Percentiles rank a stretch among this genome's conserved stretches.
Evolutionary conservation across 2,329 filamentous ascomycete species (phyloP).

Genomic region (Leptographium wingfieldii): DNA sequence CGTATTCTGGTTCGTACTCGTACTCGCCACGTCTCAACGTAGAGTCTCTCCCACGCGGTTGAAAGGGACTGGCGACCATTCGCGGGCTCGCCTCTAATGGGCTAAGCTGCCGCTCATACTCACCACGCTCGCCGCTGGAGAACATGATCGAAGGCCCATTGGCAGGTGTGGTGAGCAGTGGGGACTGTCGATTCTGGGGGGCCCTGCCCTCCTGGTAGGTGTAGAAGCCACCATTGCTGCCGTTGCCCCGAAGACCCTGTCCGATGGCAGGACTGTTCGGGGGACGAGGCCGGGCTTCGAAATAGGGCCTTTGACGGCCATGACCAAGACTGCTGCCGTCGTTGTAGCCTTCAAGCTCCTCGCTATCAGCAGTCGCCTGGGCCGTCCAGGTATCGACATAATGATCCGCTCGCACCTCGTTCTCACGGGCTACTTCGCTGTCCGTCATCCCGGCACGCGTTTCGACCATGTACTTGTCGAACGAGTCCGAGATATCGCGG

Average conservation of each 20-base stretch:
- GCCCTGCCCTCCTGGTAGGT: neutral
- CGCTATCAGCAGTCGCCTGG: neutral
- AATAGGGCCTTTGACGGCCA: neutral
- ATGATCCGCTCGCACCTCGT: neutral
- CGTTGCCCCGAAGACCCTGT: neutral
- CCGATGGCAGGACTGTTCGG: neutral
- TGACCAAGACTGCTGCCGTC: neutral
- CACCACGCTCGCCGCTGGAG: neutral
- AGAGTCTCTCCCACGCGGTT: neutral
- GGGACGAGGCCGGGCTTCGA: neutral
- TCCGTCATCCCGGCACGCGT: constrained; percentile 1
- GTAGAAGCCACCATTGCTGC: neutral
- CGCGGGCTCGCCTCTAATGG: neutral
- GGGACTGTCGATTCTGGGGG: neutral
- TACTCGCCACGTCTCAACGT: neutral
- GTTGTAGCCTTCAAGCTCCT: neutral
- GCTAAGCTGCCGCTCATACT: neutral
- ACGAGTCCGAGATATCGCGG: neutral
- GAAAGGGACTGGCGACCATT: neutral
- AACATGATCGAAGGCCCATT: neutral
- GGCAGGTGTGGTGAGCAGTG: neutral
- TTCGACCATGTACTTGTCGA: constrained; percentile 7
- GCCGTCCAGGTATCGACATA: neutral
- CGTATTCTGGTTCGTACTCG: neutral
- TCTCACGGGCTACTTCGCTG: neutral